Base-by-base conservation (phyloP, 2,329 filamentous ascomycete genomes). In the Trichoderma gracile region DNA sequence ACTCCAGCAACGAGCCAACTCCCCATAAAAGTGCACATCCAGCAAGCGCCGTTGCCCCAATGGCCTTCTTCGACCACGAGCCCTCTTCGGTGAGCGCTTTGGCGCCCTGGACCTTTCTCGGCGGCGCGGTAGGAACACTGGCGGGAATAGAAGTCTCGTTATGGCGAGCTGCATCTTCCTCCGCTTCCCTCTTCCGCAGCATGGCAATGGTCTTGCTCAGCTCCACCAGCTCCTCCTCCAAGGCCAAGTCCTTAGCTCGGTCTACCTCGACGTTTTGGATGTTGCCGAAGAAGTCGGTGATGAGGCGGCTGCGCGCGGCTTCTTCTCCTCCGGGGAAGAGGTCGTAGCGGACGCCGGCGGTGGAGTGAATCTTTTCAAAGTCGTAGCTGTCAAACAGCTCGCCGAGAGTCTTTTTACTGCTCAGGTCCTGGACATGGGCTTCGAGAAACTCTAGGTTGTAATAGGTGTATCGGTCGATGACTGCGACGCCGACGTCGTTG, bases 211-310 rank as follows among this genome's bases (percentile, higher is more conserved):
- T 87, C 77, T 81, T 84, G 73, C 91, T 90, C 54, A 97, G 83
- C n/a, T 88, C 86, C 40, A 90, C 78, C 66, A 97, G 78, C 71
- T 97, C 93, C 69, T 93, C 89, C 56, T 88, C 87, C 52, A 87
- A 83, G 43, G 79, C 84, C 61, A 80, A 78, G 66, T 83, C 84
- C 65, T 84, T 82, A 50, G 81, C 80, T 27, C 82, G 83, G 69
- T 95, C 91, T 3, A 98, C 87, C 77, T 98, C 95, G 3, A 99
- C 93, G 70, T 94, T 96, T 76, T 99, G 95, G 15, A 98, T 93
- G 74, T 98, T 99, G 25, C 95, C 95, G 68, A 99, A 98, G 78
- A 99, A 99, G 75, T 99, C 95, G 71, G 96, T 96, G 46, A 99
- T 87, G 33, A 95, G 83, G 47, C 93, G 87, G 70, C 89, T 86